Evolutionary conservation across 495 filamentous ascomycete genomes (phyloP).

Genomic region (Xylaria curta): DNA sequence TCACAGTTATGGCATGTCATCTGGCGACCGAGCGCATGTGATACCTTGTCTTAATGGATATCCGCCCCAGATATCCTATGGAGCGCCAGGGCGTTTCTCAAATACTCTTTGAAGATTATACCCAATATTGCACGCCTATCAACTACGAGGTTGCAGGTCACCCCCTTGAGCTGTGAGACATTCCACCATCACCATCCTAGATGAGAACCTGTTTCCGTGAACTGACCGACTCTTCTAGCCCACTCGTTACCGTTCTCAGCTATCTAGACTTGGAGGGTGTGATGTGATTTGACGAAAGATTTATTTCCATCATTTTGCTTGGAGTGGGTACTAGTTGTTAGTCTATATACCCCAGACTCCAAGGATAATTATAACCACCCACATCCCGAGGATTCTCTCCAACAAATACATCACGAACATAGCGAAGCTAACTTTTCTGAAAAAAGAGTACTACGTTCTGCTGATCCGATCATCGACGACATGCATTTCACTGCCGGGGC

Average conservation of each 20-base stretch:
- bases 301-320: not conserved
- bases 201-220: slow-evolving; percentile 15
- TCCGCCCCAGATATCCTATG: not conserved
- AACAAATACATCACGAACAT: not conserved
- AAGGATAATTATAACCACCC: not conserved
- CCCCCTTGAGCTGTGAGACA: not conserved
- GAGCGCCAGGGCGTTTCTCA: not conserved
- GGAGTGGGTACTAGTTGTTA: slow-evolving; percentile 2
- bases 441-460: not conserved
- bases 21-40: slow-evolving; percentile 15
- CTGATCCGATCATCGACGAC: not conserved
- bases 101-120: not conserved
- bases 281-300: not conserved
- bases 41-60: slow-evolving; percentile 5
- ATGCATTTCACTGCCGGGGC: slow-evolving; percentile 18
- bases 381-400: not conserved
- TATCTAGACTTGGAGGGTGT: slow-evolving; percentile 8
- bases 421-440: not conserved
- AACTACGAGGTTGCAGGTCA: not conserved
- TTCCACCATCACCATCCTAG: slow-evolving; percentile 11
- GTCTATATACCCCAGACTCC: not conserved
- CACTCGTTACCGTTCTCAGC: not conserved
- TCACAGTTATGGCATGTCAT: slow-evolving; percentile 12
- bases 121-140: not conserved
- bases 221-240: slow-evolving; percentile 3